Conservation (phyloP, 2,329 filamentous ascomycete genomes). For the Thyridium curvatum region DNA sequence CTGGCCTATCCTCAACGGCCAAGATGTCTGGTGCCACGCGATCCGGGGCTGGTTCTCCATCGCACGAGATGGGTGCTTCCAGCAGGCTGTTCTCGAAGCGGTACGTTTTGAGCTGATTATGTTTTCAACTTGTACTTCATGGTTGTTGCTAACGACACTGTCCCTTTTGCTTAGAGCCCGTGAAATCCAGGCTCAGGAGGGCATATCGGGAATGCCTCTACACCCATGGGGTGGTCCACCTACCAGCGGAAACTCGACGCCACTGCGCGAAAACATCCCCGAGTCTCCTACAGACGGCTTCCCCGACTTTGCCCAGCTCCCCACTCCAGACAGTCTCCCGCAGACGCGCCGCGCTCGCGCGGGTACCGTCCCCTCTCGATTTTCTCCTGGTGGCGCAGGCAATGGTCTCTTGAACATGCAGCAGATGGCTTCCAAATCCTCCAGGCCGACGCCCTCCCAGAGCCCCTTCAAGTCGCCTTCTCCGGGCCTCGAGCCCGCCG, state of each 20-base stretch:
- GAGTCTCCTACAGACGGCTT: slow-evolving; percentile 96
- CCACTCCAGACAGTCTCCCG: slow-evolving; percentile 59
- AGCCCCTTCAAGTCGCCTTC: slow-evolving; percentile 75
- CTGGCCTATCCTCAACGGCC: slow-evolving; percentile 49
- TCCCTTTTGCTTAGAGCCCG: slow-evolving; percentile 57
- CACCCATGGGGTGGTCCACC: slow-evolving; percentile 92
- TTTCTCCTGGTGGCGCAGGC: slow-evolving; percentile 68
- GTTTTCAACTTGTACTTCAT: slow-evolving; percentile 10
- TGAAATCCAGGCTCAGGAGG: slow-evolving; percentile 96
- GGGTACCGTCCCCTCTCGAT: slow-evolving; percentile 91
- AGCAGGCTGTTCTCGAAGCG: slow-evolving; percentile 87
- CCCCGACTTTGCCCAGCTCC: slow-evolving; percentile 75
- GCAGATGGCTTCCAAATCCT: slow-evolving; percentile 64
- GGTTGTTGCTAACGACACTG: slow-evolving; percentile 3
- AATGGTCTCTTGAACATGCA: slow-evolving; percentile 53
- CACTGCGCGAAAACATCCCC: slow-evolving; percentile 92
- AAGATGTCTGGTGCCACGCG: slow-evolving; percentile 58
- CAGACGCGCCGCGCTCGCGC: slow-evolving; percentile 77
- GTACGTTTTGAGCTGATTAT: slow-evolving; percentile 44
- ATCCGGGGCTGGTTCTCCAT: slow-evolving; percentile 91
- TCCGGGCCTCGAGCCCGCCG: slow-evolving; percentile 43
- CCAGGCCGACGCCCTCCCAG: slow-evolving; percentile 77
- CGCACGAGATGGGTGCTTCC: slow-evolving; percentile 74
- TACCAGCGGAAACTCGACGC: slow-evolving; percentile 92
- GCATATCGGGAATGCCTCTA: slow-evolving; percentile 60